Evolutionary conservation across 371 early-diverging fungal species (phyloP).

Genomic region (Apophysomyces sp.): DNA sequence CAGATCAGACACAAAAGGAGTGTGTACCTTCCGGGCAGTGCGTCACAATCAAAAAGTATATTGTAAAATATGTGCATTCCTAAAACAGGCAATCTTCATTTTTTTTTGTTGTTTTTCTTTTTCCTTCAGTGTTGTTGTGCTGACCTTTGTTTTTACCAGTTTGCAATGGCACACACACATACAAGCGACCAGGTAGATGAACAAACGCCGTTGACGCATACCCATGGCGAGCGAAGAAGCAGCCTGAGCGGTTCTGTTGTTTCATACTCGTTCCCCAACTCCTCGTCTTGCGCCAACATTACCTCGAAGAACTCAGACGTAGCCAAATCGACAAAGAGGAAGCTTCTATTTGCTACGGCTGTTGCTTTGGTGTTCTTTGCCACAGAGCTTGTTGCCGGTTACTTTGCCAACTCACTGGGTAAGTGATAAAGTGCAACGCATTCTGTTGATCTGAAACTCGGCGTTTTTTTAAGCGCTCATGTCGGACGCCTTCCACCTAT

Average conservation of each 20-base stretch:
- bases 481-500: slow-evolving; percentile 76
- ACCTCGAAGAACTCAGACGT: slow-evolving; percentile 20
- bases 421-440: slow-evolving; percentile 3
- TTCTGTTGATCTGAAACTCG: slow-evolving; percentile 20
- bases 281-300: slow-evolving; percentile 34
- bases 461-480: slow-evolving; percentile 55
- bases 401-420: slow-evolving; percentile 62
- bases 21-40: background rate
- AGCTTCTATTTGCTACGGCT: slow-evolving; percentile 50
- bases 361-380: slow-evolving; percentile 67
- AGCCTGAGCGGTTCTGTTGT: background rate
- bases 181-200: background rate
- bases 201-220: background rate
- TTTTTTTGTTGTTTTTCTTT: background rate
- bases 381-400: slow-evolving; percentile 71
- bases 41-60: background rate
- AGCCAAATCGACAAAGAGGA: slow-evolving; percentile 34
- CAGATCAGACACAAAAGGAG: background rate
- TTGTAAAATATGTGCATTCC: background rate
- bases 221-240: background rate
- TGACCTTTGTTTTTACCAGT: background rate
- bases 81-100: background rate
- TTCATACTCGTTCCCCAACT: slow-evolving; percentile 17
- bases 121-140: background rate
- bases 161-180: background rate